These are phyloP conservation scores for Lentinus brumalis DNA, from an alignment of 768 basidiomycete genomes.

Conservation along the genomic window DNA sequence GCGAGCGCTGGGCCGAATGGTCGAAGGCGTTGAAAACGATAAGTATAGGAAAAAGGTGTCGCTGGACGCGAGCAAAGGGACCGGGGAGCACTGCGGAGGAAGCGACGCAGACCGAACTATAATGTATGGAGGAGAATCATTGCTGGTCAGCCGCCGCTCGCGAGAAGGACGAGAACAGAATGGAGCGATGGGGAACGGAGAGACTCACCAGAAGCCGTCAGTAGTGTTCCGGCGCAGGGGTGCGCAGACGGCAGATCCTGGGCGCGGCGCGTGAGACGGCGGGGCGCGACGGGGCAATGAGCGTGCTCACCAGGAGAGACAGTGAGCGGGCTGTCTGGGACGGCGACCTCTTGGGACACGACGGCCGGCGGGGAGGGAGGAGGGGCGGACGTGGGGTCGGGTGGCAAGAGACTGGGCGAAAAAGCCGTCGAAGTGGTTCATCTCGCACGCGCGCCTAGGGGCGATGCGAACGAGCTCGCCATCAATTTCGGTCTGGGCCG, in stretches of 20 bases:
- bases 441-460: slow-evolving; percentile 11
- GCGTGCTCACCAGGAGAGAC: slow-evolving; percentile 10
- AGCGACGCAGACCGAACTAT: slow-evolving; percentile 2
- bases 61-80: slow-evolving; percentile 16
- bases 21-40: slow-evolving; percentile 12
- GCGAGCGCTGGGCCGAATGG: slow-evolving; percentile 5
- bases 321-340: slow-evolving; percentile 13
- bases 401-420: slow-evolving; percentile 6
- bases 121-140: background rate
- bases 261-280: slow-evolving; percentile 2
- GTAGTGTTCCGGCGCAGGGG: slow-evolving; percentile 4
- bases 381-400: slow-evolving; percentile 1
- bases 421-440: slow-evolving; percentile 10
- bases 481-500: background rate
- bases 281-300: background rate
- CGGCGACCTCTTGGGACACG: slow-evolving; percentile 14
- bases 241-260: slow-evolving; percentile 17
- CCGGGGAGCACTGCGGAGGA: slow-evolving; percentile 7
- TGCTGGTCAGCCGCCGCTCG: slow-evolving; percentile 7
- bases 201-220: slow-evolving; percentile 6
- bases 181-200: background rate
- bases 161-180: background rate
- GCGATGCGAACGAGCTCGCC: background rate
- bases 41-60: slow-evolving; percentile 18
- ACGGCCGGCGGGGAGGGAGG: slow-evolving; percentile 6